phyloP scores from a whole-genome alignment of 2,329 filamentous ascomycete species.

The Beauveria sp. region DNA sequence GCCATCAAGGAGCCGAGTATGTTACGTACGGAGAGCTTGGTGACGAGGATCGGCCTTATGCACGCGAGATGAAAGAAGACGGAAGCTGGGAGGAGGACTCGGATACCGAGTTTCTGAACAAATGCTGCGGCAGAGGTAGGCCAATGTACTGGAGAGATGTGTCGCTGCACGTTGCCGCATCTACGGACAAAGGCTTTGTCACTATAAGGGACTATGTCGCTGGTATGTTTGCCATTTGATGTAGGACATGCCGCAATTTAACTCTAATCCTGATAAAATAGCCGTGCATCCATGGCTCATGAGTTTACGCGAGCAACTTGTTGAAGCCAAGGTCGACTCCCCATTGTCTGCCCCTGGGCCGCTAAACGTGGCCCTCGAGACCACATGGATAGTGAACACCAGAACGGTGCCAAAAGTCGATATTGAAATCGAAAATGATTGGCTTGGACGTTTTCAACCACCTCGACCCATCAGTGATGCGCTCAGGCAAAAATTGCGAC shows the following conservation, averaged over 20 bases:
- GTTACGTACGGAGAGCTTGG: conserved; percentile 16
- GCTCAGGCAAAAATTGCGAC: too few species aligned
- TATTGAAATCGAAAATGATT: neutral
- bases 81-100: conserved; percentile 18
- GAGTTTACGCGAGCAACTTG: too few species aligned
- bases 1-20: conserved; percentile 15
- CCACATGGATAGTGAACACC: neutral
- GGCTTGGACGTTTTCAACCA: neutral
- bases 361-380: neutral
- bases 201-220: conserved; percentile 19
- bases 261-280: neutral
- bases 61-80: conserved; percentile 15
- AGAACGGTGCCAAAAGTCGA: neutral
- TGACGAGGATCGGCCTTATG: conserved; percentile 16
- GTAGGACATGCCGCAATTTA: neutral
- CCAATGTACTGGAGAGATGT: conserved; percentile 15
- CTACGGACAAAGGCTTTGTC: conserved; percentile 17
- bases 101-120: conserved; percentile 18
- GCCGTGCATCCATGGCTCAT: too few species aligned
- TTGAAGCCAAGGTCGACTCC: neutral
- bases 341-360: neutral
- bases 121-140: conserved; percentile 19
- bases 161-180: conserved; percentile 17
- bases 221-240: neutral
- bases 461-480: neutral